phyloP scores from a whole-genome alignment of 2,329 filamentous ascomycete species.

The Huntiella bhutanensis region DNA sequence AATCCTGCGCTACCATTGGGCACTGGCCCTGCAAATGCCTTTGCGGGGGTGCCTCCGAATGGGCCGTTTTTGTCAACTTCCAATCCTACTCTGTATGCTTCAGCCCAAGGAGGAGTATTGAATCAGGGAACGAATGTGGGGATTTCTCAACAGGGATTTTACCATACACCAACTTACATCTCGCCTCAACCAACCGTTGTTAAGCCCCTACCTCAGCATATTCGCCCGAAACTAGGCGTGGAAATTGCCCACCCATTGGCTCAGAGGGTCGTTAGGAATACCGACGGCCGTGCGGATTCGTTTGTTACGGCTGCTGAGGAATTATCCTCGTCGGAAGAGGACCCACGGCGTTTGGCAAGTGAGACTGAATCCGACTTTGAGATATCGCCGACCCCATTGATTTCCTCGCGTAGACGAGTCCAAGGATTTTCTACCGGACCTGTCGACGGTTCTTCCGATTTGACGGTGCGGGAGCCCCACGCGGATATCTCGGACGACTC shows the following conservation, averaged over 20 bases:
- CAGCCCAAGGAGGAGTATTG: background rate
- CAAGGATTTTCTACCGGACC: too few relatives aligned
- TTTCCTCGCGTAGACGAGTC: background rate
- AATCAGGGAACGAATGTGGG: too few relatives aligned
- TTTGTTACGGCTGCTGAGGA: slow-evolving; percentile 12
- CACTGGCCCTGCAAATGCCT: background rate
- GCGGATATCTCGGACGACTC: slow-evolving; percentile 3
- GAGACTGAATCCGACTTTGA: background rate
- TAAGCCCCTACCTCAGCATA: slow-evolving; percentile 4
- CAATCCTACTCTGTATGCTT: background rate
- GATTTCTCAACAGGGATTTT: too few relatives aligned
- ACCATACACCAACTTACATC: background rate
- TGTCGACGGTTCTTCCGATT: background rate
- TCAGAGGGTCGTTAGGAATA: background rate
- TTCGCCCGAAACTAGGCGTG: too few relatives aligned
- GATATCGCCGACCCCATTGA: background rate
- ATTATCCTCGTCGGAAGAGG: slow-evolving; percentile 11
- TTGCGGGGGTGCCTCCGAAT: too few relatives aligned
- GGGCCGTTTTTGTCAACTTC: background rate
- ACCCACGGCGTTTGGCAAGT: slow-evolving; percentile 3
- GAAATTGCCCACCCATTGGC: too few relatives aligned
- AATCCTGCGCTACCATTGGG: background rate
- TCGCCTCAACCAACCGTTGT: background rate
- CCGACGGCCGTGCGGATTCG: slow-evolving; percentile 10
- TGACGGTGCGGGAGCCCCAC: slow-evolving; percentile 1